Evolutionary conservation across 805 yeast genomes (phyloP), one percentile per base, ranked within the genome.

Genomic region (Metschnikowia continentalis): DNA sequence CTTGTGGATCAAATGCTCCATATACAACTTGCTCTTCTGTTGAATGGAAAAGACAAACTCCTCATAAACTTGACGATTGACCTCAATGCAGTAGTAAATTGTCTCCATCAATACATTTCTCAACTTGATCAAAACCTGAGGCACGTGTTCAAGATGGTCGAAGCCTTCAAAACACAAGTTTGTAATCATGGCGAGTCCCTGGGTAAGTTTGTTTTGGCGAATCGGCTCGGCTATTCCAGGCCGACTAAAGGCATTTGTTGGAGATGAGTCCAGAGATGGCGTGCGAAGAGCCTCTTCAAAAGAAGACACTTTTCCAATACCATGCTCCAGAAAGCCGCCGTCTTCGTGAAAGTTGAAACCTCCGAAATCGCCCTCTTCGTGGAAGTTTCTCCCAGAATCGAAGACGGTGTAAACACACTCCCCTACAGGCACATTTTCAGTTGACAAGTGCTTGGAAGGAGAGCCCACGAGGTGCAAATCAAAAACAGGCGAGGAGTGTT

Each of bases 141-240:
- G 55, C 13, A 49, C 37, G 1, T 38, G 33, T 10, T 50, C 55
- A 20, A 51, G 42, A 8, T 51, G 46, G n/a, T 42, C 41, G n/a
- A 48, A 46, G 11, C 60, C 55, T 30, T 52, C 52, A 17, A 47
- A 49, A 20, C 55, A 48, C 17, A 56, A 44, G 26, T 53, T 49
- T 17, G 55, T 48, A 33, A 56, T 53, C 11, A 53, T 42, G 26
- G 55, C 59, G 38, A 56, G 47, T 2, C 57, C 49, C n/a, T 40
- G 48, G 6, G 54, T 30, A 26, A 56, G 49, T 32, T 26, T 35
- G 23, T 44, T 44, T 22, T 35, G 47, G 38, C 14, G 11, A 14
- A 11, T 39, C 32, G 8, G 42, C 19, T 14, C 32, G 7, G n/a
- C 26, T 11, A 39, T 39, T 23, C n/a, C 32, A n/a, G 17, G 32